Base-by-base conservation (phyloP, 805 yeast species). In the Candida insectalens region DNA sequence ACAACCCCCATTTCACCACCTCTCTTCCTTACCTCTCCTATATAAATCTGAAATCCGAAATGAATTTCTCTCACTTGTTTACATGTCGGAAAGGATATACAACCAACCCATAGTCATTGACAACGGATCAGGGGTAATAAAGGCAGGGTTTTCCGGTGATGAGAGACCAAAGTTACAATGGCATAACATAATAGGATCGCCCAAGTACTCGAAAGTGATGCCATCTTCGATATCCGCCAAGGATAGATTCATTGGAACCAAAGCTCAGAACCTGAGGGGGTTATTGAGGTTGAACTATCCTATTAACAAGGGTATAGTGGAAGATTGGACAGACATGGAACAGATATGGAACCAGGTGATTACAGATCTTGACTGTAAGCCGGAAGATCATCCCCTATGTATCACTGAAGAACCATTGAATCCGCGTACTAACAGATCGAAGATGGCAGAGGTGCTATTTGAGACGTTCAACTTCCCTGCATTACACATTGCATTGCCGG, bases 81-180 rank as follows among this genome's bases (percentile, higher is more conserved):
- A 21, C 23, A 21, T 21, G 15, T 27, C 34, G 21, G 50, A 47
- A 4, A 36, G 38, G 13, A 33, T 74, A 16, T 64, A 71, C 36
- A 79, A 79, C 47, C 89, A 81, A 53, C 87, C 88, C 3, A 63
- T 81, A 22, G 85, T 81, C 25, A 59, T 81, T n/a, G 89, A 81
- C 51, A 78, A 77, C 57, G 96, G 97, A 6, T 79, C 95, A 3
- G 94, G 95, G 2, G 67, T 69, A 25, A 63, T 88, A 35, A 82
- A 85, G 51, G 83, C 94, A 2, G 96, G 97, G 1, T 83, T 88
- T 55, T 94, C 96, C 1, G 96, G 96, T 16, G 94, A 83, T 44
- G 92, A 84, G 32, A 69, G 64, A 43, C 97, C 97, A 3, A 69
- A 74, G 46, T 55, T 71, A 29, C 67, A 65, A 44, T 73, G 75